These are phyloP conservation scores for Cymodocea nodosa DNA, from an alignment of 116 monocot genomes.

Conservation along the genomic window DNA sequence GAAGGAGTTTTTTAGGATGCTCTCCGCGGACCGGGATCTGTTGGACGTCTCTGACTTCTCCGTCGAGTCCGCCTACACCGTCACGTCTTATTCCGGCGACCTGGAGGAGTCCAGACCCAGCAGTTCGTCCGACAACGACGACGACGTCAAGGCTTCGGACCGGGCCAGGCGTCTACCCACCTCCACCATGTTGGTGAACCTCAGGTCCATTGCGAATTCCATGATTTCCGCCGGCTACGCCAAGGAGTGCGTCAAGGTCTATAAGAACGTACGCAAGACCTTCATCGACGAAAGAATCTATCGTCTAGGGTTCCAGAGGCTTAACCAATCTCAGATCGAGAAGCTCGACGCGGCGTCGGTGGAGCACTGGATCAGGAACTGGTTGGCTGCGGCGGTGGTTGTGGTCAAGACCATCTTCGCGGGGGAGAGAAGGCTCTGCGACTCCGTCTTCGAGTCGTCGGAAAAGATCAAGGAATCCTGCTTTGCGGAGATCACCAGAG, in stretches of 20 bases:
- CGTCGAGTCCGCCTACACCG: not conserved
- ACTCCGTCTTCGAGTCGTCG: conserved; percentile 30
- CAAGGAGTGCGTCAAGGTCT: conserved; percentile 50
- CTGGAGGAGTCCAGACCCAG: no score
- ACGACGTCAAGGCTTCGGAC: not conserved
- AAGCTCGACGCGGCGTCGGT: conserved; percentile 37
- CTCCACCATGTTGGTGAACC: not conserved
- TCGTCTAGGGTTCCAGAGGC: conserved; percentile 35
- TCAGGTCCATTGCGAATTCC: conserved; percentile 35
- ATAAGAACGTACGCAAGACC: conserved; percentile 32
- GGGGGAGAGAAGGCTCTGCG: conserved; percentile 43
- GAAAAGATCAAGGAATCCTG: conserved; percentile 34
- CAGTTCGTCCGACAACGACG: no score
- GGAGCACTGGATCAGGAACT: conserved; percentile 28
- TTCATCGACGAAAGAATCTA: conserved; percentile 32
- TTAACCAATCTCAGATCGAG: conserved; percentile 19
- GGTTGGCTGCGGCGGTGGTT: conserved; percentile 25
- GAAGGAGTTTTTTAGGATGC: conserved; percentile 28
- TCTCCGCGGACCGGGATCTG: conserved; percentile 16
- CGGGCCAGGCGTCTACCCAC: not conserved
- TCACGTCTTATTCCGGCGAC: conserved; percentile 6
- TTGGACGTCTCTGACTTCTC: conserved; percentile 8
- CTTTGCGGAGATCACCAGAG: conserved; percentile 34
- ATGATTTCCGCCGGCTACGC: conserved; percentile 71
- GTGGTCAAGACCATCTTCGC: conserved; percentile 30